A percentile compares a stretch with the other conserved stretches of the same genome.
Evolutionary conservation across 1,284 basidiomycete genomes (phyloP).

Genomic region (Cutaneotrichosporon sp.): DNA sequence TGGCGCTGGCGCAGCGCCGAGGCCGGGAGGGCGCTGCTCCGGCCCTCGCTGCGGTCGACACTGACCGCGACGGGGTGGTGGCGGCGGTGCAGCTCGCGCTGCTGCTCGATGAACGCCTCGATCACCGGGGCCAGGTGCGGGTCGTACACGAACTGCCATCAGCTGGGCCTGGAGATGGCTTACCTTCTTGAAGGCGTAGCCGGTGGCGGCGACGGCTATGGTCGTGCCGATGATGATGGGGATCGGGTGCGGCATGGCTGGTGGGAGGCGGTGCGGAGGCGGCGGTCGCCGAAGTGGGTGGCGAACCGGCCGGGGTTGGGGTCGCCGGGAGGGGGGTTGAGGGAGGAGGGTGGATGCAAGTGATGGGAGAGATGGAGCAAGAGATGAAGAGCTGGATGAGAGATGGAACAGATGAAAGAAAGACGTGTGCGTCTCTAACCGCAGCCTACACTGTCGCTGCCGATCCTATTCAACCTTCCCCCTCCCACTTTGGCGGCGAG

Average conservation of each 20-base stretch:
- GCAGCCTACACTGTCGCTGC: no score
- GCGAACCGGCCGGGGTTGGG: neutral
- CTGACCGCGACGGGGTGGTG: conserved; percentile 11
- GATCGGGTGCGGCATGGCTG: conserved; percentile 44
- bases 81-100: conserved; percentile 10
- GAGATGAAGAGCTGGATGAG: no score
- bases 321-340: neutral
- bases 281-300: neutral
- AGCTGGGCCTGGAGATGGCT: neutral
- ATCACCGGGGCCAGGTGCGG: conserved; percentile 45
- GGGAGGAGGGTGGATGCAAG: neutral
- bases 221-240: conserved; percentile 43
- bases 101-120: conserved; percentile 39
- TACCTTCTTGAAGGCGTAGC: conserved; percentile 48
- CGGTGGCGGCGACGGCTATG: conserved; percentile 44
- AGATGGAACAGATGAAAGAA: no score
- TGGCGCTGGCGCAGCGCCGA: conserved; percentile 15
- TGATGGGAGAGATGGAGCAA: neutral
- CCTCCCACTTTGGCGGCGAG: no score
- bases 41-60: conserved; percentile 4
- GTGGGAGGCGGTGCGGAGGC: neutral
- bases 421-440: no score
- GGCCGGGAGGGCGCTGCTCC: conserved; percentile 7
- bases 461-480: no score
- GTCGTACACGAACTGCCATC: conserved; percentile 46